Base-by-base conservation (phyloP, 331 rosid genomes). In the Erythrophleum ivorense region DNA sequence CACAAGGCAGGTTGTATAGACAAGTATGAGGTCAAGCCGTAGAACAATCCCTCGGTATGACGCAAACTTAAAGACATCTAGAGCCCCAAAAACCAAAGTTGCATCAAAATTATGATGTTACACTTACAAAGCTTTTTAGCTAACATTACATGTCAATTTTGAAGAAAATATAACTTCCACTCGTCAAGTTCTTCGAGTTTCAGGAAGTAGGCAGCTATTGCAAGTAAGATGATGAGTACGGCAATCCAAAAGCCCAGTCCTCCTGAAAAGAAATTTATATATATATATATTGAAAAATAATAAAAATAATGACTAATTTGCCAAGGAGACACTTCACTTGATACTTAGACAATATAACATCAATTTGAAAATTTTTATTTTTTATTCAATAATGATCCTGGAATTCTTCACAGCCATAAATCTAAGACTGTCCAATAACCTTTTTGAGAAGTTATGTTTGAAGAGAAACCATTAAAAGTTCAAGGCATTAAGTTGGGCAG, bases 211-310 rank as follows among this genome's bases (percentile, higher is more conserved):
- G 87, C 91, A 11, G 86, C 91, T 73, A 89, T 29, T 18, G 96
- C 93, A 16, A 93, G 81, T 57, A 95, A 79, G 83, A 93, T 72
- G 75, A 91, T 82, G 45, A 95, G 53, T 83, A 91, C 15, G 50
- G 89, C 78, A 71, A 91, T 53, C 99, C 94, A 93, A 71, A 91
- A 80, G 91, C 80, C 88, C 84, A 73, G 43, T 73, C 88, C 94
- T 83, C 96, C 99, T 92, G 91, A 66, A 85, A 70, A 24, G 34
- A 73, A 75, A 73, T 70, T 21, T n/a, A n/a, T 21, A 65, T 65
- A 4, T n/a, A 6, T 24, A 5, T 60, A 38, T 38, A 38, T 38
- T 38, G 4, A 38, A 38, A 38, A 38, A 1, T 38, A 38, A 38
- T 38, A 38, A 38, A 38, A 38, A 38, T 24, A 24, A 24, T 24